Base-by-base conservation (phyloP, 2,329 filamentous ascomycete genomes). In the Xylariomycetidae sp. region DNA sequence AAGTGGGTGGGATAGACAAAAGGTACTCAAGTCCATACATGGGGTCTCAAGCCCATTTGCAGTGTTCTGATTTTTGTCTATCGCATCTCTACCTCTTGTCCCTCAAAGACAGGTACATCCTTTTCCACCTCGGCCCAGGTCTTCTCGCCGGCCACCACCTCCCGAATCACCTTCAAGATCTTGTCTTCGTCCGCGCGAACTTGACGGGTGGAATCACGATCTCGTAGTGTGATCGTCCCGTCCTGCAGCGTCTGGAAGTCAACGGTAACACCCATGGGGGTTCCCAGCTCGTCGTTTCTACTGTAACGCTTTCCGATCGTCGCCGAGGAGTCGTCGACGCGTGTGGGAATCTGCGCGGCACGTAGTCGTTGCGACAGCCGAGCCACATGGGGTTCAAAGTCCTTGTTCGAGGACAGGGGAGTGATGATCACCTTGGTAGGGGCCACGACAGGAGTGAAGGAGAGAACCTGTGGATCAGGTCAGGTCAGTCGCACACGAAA, bases 171-270 rank as follows among this genome's bases (percentile, higher is more conserved):
- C 36, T 76, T 72, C 39, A 92, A 64, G 38, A 96, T 87, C 56
- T 82, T 82, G 25, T 85, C 82, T 57, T 92, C 76, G 42, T 78
- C 79, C 9, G 85, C 85, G 40, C 92, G 82, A 37, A 96, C 88
- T 66, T 96, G 90, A 58, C 80, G 84, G 34, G 86, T 95, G 25
- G 82, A 83, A 65, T 96, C 92, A 44, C 88, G 81, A 59, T 96
- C 90, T 56, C 90, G 74, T 45, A 96, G 75, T 1, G 90, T 96
- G 55, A 93, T 76, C 6, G 83, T 84, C 56, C 77, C 77, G 59
- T 95, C 88, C 63, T 94, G 79, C 47, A 95, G 68, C 29, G 86
- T 93, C 70, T 96, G 86, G 74, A 95, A 96, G 61, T 96, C 90
- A 39, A 96, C 77, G 0, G 90, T 96, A 60, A 96, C 81, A 56